Evolutionary conservation across 2,329 filamentous ascomycete genomes (phyloP).

Genomic region (Ampelomyces quisqualis): DNA sequence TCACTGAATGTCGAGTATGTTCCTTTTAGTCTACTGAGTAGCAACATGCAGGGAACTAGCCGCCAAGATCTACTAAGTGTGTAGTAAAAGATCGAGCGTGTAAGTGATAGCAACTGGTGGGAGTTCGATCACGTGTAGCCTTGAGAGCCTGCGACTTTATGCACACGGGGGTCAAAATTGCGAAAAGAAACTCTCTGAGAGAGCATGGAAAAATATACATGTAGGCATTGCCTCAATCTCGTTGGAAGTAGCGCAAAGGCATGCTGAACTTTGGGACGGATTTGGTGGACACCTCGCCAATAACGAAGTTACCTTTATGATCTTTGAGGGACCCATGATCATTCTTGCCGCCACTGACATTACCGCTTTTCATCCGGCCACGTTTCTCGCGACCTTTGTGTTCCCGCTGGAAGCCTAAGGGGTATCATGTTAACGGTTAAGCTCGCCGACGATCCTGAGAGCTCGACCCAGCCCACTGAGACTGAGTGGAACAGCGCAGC

Average conservation of each 20-base stretch:
- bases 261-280: conserved; percentile 50
- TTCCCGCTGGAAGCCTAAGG: conserved; percentile 26
- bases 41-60: neutral
- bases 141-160: neutral
- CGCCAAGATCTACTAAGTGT: neutral
- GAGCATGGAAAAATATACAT: neutral
- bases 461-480: conserved; percentile 12
- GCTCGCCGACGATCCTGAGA: conserved; percentile 7
- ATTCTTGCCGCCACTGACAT: conserved; percentile 47
- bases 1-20: too few species aligned
- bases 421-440: conserved; percentile 18
- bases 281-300: conserved; percentile 49
- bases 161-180: neutral
- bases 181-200: neutral
- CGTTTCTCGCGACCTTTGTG: conserved; percentile 29
- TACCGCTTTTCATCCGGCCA: conserved; percentile 50
- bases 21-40: neutral
- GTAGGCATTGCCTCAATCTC: too few species aligned
- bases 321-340: conserved; percentile 56
- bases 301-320: conserved; percentile 51
- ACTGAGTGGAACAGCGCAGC: conserved; percentile 14
- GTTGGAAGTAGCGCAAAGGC: too few species aligned
- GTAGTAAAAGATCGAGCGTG: neutral
- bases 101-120: neutral
- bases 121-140: neutral